Evolutionary conservation across 768 basidiomycete genomes (phyloP), one percentile per base, ranked within the genome.

Genomic region (Rhodotorula sphaerocarpa): DNA sequence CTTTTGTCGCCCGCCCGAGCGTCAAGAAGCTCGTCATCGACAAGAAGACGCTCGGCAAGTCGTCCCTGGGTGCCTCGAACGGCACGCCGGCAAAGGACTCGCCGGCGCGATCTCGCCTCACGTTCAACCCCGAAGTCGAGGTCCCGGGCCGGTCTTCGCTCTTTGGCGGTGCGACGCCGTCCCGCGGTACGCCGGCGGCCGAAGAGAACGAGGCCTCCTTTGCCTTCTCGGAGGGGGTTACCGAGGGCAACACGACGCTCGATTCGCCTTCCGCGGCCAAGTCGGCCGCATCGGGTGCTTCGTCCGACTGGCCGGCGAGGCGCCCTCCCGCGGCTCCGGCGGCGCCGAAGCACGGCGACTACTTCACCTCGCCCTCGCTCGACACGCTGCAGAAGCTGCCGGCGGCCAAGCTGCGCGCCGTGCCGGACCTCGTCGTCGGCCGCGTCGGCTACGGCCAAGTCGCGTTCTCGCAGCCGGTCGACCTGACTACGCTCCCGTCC

Each of bases 381-480:
- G 77, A 81, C 39, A 81, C 80, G 36, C 82, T 97, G 65, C 83
- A 84, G 71, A 82, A 83, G 59, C 78, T 81, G 30, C 82, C 87
- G 25, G 83, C 86, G 72, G 82, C 85, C 67, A 83, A 89, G 58
- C 78, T 97, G 30, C 82, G 82, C 11, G 77, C 84, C 23, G 84
- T 91, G 72, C 77, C 81, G 59, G 84, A 84, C 66, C 83, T 99
- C 70, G 80, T 86, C 27, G 90, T 95, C 47, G 90, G 91, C 14
- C 86, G 93, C n/a, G 82, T 85, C 57, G 90, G 91, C 41, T 93
- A 85, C 70, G 95, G 95, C 36, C 82, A 90, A 75, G 85, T 97
- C 66, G 77, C 81, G 74, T 81, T 93, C 84, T 78, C 81, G 75
- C 79, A 88, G 77, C 79, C 86, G 66, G 76, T 81, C 63, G 90